Percentiles rank a stretch among this genome's conserved stretches.
Conservation (phyloP, 2,329 filamentous ascomycete genomes). For the Purpureocillium takamizusanense region DNA sequence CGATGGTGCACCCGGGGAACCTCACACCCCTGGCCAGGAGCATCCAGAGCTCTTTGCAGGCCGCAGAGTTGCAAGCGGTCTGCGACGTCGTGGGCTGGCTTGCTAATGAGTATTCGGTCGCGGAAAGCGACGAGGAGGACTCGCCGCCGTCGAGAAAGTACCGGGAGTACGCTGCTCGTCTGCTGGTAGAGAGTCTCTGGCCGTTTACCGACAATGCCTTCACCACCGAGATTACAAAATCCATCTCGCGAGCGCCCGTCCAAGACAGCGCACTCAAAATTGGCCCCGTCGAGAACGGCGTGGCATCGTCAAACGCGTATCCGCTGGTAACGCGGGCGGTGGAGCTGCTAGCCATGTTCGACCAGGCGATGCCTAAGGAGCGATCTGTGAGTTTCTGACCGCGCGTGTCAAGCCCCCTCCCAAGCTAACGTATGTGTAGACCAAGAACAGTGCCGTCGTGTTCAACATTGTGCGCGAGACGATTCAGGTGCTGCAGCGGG, state of each 20-base stretch:
- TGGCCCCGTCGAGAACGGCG: conserved; percentile 35
- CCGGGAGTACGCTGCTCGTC: conserved; percentile 44
- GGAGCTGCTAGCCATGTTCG: conserved; percentile 52
- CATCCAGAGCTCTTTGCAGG: conserved; percentile 39
- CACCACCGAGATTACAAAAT: conserved; percentile 45
- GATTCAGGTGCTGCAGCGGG: conserved; percentile 71
- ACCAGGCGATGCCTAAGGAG: conserved; percentile 55
- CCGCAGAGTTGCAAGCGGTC: conserved; percentile 36
- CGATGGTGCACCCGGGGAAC: conserved; percentile 44
- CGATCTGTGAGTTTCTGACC: conserved; percentile 39
- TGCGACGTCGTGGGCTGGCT: conserved; percentile 51
- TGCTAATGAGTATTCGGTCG: conserved; percentile 46
- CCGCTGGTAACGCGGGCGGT: conserved; percentile 49
- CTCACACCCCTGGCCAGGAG: conserved; percentile 40
- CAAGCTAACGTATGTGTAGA: conserved; percentile 13
- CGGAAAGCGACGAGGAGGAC: conserved; percentile 50
- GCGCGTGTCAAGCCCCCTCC: not conserved
- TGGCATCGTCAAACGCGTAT: conserved; percentile 47
- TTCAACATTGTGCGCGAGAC: conserved; percentile 80
- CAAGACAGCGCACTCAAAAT: conserved; percentile 41
- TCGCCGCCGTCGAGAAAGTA: conserved; percentile 43
- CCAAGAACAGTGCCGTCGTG: conserved; percentile 44
- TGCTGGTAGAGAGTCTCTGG: conserved; percentile 50
- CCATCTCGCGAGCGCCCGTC: conserved; percentile 39
- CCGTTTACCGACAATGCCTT: conserved; percentile 45